These are phyloP conservation scores for Herpetomonas tarakana DNA, from an alignment of 208 protist genomes.

Conservation along the genomic window DNA sequence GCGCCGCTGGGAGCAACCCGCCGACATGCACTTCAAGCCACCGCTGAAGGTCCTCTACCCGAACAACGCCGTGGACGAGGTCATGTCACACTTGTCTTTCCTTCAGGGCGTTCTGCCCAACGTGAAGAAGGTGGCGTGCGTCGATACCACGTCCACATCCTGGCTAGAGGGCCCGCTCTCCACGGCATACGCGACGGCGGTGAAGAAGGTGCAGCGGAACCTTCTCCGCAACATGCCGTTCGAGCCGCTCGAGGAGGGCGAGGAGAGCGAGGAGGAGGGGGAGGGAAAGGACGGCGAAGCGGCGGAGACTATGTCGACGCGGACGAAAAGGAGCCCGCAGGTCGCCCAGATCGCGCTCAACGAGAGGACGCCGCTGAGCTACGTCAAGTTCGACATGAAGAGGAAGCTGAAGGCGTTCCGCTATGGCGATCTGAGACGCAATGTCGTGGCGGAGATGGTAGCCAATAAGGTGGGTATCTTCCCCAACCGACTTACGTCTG, in stretches of 20 bases:
- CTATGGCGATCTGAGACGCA: slow-evolving; percentile 31
- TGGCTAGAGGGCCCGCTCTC: slow-evolving; percentile 49
- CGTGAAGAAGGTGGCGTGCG: slow-evolving; percentile 28
- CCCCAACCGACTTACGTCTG: not conserved
- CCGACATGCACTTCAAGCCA: slow-evolving; percentile 70
- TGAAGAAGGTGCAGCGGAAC: slow-evolving; percentile 24
- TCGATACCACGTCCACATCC: slow-evolving; percentile 60
- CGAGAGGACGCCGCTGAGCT: slow-evolving; percentile 6
- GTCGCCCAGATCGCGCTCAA: not conserved
- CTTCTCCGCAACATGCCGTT: not conserved
- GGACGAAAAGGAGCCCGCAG: not conserved
- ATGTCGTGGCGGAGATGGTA: slow-evolving; percentile 5
- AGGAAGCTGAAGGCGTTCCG: slow-evolving; percentile 26
- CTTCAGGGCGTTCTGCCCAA: slow-evolving; percentile 28
- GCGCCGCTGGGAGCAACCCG: slow-evolving; percentile 71
- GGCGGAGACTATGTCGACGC: not conserved
- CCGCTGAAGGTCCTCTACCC: slow-evolving; percentile 46
- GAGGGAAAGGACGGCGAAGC: not conserved
- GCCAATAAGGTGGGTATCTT: not conserved
- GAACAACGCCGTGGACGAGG: slow-evolving; percentile 23
- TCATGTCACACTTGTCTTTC: slow-evolving; percentile 32
- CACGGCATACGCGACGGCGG: slow-evolving; percentile 43
- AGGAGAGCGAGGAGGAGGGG: not conserved
- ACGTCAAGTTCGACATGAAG: slow-evolving; percentile 62
- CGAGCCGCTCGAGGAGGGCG: not conserved